Conservation (phyloP, 208 protist species). For the Borovskyia barvae region DNA sequence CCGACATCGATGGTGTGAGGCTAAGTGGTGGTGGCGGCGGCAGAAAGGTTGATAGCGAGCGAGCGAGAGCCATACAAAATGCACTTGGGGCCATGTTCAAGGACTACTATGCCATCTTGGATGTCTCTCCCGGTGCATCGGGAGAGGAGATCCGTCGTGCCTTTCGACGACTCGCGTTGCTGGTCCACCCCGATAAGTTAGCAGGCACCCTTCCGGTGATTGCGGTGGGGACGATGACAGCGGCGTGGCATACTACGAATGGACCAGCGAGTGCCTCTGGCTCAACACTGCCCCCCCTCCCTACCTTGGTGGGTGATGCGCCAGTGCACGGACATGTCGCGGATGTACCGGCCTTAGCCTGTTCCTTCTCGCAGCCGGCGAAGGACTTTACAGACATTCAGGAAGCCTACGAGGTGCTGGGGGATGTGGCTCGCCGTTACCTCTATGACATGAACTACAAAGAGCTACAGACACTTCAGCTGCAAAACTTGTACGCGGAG, state of each 20-base stretch:
- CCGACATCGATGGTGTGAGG: neutral
- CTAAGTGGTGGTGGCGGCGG: neutral
- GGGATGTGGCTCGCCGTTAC: conserved; percentile 82
- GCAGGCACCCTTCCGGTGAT: no score
- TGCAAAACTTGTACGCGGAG: conserved; percentile 19
- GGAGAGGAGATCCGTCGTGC: conserved; percentile 60
- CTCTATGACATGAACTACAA: conserved; percentile 83
- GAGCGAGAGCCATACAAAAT: conserved; percentile 5
- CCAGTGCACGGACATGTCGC: no score
- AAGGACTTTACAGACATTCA: conserved; percentile 64
- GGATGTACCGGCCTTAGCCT: no score
- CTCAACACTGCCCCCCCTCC: no score
- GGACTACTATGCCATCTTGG: conserved; percentile 80
- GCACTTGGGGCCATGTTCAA: conserved; percentile 85
- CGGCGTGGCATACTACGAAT: no score
- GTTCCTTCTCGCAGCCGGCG: neutral
- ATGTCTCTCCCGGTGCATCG: conserved; percentile 51
- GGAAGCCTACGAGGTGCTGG: conserved; percentile 88
- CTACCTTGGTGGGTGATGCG: no score
- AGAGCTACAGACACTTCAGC: conserved; percentile 22
- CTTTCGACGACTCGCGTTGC: conserved; percentile 67
- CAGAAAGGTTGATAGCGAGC: neutral
- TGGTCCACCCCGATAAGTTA: conserved; percentile 67
- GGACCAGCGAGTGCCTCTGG: no score
- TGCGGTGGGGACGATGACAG: no score